Conservation (phyloP, 164 flowering plant species). For the Warburgia ugandensis region DNA sequence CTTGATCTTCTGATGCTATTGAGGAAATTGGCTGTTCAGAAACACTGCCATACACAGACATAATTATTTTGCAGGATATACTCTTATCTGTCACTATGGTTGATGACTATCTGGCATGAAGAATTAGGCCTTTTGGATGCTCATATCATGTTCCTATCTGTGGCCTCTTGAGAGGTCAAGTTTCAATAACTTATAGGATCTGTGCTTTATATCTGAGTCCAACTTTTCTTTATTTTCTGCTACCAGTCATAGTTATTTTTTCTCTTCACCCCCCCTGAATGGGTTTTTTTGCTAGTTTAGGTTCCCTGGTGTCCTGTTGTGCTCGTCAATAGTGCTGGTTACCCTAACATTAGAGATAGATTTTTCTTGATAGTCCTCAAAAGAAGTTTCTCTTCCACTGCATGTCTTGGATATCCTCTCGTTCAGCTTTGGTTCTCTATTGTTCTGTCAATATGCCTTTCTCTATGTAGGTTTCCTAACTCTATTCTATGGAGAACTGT, state of each 20-base stretch:
- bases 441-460: no score
- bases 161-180: constrained; percentile 4
- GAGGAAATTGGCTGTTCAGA: constrained; percentile 35
- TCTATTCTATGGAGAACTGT: no score
- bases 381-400: no score
- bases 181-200: constrained; percentile 2
- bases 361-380: no score
- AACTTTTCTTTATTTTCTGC: constrained; percentile 3
- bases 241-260: not conserved
- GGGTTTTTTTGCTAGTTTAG: not conserved
- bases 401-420: no score
- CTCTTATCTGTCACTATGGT: not conserved
- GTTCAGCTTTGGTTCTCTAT: no score
- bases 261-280: not conserved
- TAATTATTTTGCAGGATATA: constrained; percentile 23
- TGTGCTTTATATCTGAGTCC: not conserved
- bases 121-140: constrained; percentile 12
- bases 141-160: constrained; percentile 4
- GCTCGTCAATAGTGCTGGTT: no score
- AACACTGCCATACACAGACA: constrained; percentile 27
- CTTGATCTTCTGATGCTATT: constrained; percentile 50
- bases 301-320: no score
- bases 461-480: no score
- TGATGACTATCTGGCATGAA: constrained; percentile 4
- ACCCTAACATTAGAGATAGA: no score